Conservation (phyloP, 164 flowering plant genomes). For the Umbellularia californica region DNA sequence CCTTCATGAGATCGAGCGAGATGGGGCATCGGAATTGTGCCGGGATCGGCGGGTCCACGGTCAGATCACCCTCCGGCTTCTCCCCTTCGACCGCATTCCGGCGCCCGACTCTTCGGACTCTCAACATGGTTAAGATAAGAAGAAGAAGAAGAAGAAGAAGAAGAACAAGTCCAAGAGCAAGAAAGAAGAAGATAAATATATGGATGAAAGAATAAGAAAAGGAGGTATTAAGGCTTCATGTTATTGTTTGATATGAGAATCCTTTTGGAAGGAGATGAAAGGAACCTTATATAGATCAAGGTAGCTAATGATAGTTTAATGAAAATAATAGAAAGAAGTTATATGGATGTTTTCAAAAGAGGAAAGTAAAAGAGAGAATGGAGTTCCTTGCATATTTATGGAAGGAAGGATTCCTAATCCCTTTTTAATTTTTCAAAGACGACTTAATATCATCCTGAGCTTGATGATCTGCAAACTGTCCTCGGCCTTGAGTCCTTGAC, state of each 20-base stretch:
- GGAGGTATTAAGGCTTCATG: not conserved
- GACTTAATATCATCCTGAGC: too few relatives aligned
- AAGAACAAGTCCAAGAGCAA: not conserved
- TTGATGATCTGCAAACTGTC: too few relatives aligned
- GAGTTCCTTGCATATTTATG: not conserved
- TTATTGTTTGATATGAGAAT: not conserved
- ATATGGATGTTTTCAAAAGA: not conserved
- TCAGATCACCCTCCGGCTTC: not conserved
- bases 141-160: not conserved
- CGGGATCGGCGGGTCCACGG: constrained; percentile 46
- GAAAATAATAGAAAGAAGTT: not conserved
- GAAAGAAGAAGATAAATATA: not conserved
- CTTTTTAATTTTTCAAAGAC: too few relatives aligned
- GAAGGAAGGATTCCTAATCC: too few relatives aligned
- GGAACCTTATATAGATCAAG: too few relatives aligned
- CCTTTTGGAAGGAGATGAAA: not conserved
- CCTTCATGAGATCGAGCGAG: constrained; percentile 82
- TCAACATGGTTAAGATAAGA: constrained; percentile 28
- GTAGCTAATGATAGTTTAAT: too few relatives aligned
- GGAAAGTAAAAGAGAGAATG: not conserved
- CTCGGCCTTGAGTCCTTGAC: too few relatives aligned
- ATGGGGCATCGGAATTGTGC: constrained; percentile 75
- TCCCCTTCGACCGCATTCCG: constrained; percentile 21
- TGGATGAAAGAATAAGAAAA: not conserved
- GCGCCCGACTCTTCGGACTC: constrained; percentile 29